Conservation (phyloP, 805 yeast species). For the Lipomyces yamadae region DNA sequence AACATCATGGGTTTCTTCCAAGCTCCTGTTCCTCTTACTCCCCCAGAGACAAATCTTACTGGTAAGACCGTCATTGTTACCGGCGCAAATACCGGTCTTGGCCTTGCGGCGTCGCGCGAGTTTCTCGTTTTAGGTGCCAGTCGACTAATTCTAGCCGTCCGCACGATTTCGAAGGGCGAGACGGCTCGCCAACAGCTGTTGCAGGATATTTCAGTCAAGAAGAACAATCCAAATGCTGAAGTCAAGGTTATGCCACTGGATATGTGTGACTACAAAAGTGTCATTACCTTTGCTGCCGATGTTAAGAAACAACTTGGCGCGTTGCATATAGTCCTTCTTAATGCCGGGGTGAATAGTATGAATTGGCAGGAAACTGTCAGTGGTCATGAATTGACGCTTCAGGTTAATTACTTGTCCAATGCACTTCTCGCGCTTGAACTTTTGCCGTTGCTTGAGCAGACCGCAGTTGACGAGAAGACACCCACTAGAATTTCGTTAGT, state of each 20-base stretch:
- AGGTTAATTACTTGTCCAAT: constrained; percentile 9
- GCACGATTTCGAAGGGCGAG: constrained; percentile 13
- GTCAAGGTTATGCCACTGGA: constrained; percentile 20
- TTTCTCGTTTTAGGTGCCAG: constrained; percentile 4
- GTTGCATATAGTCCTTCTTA: neutral
- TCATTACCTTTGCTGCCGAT: constrained; percentile 7
- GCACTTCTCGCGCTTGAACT: constrained; percentile 9
- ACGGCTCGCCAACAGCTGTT: constrained; percentile 4
- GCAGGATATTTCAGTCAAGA: constrained; percentile 4
- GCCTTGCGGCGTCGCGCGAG: constrained; percentile 22
- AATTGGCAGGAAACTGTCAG: constrained; percentile 3
- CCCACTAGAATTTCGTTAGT: constrained; percentile 9
- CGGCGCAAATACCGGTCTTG: constrained; percentile 22
- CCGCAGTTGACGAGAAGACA: neutral
- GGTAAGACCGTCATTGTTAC: constrained; percentile 24
- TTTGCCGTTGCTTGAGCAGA: constrained; percentile 9
- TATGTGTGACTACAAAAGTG: constrained; percentile 6
- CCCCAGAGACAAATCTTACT: neutral
- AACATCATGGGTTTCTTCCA: neutral
- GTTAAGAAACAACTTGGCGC: neutral
- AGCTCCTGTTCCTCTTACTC: neutral
- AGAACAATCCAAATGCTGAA: neutral
- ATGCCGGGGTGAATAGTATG: constrained; percentile 1
- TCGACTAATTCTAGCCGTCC: constrained; percentile 19
- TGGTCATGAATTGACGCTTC: constrained; percentile 10